Base-by-base conservation (phyloP, 2,329 filamentous ascomycete species). In the Fusarium annulatum region DNA sequence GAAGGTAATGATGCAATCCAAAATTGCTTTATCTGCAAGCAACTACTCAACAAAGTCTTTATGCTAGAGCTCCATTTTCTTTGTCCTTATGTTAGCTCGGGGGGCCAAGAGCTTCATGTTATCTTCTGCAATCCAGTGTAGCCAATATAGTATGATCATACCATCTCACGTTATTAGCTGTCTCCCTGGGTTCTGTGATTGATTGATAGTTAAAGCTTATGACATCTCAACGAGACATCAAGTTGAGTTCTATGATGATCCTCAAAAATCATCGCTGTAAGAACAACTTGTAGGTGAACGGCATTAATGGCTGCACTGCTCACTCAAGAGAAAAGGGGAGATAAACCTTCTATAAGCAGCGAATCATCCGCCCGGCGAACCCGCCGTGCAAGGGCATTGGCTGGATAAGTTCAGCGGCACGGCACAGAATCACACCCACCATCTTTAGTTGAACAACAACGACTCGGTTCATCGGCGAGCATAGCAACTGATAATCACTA, bases 61-160 rank as follows among this genome's bases (percentile, higher is more conserved):
- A 33, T 33, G 28, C 28, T 64, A 38, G 51, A 69, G 28, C n/a
- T 33, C 36, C 4, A 8, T 21, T 52, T 69, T 58, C 12, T 64
- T 34, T 69, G 28, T 69, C 23, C 43, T 34, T 9, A 30, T 10
- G 10, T 42, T 19, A 26, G 11, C 10, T 41, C 18, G 10, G 14
- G 36, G 10, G 26, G 10, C 3, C 30, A 19, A 19, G 36, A 23
- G 23, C 38, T 38, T 42, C 8, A 41, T n/a, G 39, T 3, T 28
- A 23, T 9, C 19, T 39, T 28, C 23, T 33, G 6, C 38, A 41
- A 7, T 23, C 34, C 23, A 7, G 28, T 23, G n/a, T 28, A 49
- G 48, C 28, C 42, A 69, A 64, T 69, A 26, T 21, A 56, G 61
- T 19, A 39, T 46, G 41, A 26, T 46, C 18, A n/a, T 39, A 59